Evolutionary conservation across 345 rosid species (phyloP).

Genomic region (Turnera subulata): DNA sequence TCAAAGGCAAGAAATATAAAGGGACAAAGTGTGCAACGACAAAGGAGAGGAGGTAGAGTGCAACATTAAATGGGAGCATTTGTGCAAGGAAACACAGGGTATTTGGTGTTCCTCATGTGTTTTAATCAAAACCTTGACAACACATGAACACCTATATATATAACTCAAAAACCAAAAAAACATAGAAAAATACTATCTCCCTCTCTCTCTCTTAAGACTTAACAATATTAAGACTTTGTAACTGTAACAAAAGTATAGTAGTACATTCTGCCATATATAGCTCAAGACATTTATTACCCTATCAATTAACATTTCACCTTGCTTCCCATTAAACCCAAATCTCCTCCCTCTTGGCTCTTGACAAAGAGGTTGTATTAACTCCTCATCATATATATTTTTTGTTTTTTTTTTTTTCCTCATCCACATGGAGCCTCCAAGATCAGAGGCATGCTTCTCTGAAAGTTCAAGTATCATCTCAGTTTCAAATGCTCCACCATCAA

Average conservation of each 20-base stretch:
- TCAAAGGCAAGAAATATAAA: constrained; percentile 12
- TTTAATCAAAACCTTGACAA: constrained; percentile 16
- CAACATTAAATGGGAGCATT: constrained; percentile 16
- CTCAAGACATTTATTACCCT: constrained; percentile 14
- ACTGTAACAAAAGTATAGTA: constrained; percentile 30
- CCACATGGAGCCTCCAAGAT: constrained; percentile 39
- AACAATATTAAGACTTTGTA: constrained; percentile 35
- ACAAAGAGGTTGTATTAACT: neutral
- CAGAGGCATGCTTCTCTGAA: constrained; percentile 32
- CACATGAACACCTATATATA: neutral
- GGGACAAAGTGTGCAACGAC: constrained; percentile 25
- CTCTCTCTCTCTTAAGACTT: constrained; percentile 18
- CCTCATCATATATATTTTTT: neutral
- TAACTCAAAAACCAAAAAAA: no score
- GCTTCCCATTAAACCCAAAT: constrained; percentile 24
- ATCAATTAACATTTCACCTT: constrained; percentile 21
- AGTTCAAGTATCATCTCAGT: constrained; percentile 33
- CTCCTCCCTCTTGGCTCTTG: constrained; percentile 1
- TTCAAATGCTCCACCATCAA: constrained; percentile 17
- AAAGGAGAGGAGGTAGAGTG: constrained; percentile 12
- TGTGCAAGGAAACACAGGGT: constrained; percentile 11
- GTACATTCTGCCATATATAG: constrained; percentile 6
- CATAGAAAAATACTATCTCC: no score
- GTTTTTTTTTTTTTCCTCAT: neutral
- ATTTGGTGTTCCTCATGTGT: constrained; percentile 19